Base-by-base conservation (phyloP, 106 monocot species). In the Dioscorea dumetorum region DNA sequence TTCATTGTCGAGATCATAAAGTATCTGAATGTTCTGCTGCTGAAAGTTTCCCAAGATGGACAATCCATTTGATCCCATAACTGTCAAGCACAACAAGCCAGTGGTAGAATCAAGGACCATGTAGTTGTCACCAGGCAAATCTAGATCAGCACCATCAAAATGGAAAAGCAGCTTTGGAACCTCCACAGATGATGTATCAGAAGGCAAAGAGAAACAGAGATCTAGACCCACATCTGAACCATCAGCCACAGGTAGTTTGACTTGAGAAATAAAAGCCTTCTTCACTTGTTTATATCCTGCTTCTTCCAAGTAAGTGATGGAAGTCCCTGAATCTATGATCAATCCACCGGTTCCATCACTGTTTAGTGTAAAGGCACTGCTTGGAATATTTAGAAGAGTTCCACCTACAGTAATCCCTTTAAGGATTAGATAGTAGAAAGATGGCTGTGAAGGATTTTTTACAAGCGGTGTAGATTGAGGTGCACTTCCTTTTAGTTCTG, bases 21-120 rank as follows among this genome's bases (percentile, higher is more conserved):
- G 57, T 11, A 95, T 60, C 17, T 83, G 90, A 33, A 88, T 68
- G 53, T 82, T 86, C 72, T 90, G 90, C 83, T 91, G 94, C 81
- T 88, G 87, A 67, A 87, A 85, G 67, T 87, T 88, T 15, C 94
- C 94, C 1, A 95, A 66, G 2, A 91, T 85, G 5, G 90, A 91
- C 57, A 85, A 35, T 50, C 80, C 83, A 4, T 59, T 64, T 21
- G 83, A 83, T 1, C 75, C 75, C 76, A 76, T 71, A 60, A 94
- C 35, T 21, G 76, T 67, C 22, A 95, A 48, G 64, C 94, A 95
- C 23, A 85, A 56, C 74, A 78, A 51, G 2, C 81, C 85, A 20
- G 63, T 62, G 12, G 32, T 35, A 10, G 66, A 34, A 51, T 78
- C 78, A 52, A 66, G 11, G 2, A 74, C 67, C 78, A 95, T 77